Percentiles rank a stretch among this genome's conserved stretches.
These are phyloP conservation scores for Camellia lanceoleosa DNA, from an alignment of 148 eudicot species.

Conservation along the genomic window DNA sequence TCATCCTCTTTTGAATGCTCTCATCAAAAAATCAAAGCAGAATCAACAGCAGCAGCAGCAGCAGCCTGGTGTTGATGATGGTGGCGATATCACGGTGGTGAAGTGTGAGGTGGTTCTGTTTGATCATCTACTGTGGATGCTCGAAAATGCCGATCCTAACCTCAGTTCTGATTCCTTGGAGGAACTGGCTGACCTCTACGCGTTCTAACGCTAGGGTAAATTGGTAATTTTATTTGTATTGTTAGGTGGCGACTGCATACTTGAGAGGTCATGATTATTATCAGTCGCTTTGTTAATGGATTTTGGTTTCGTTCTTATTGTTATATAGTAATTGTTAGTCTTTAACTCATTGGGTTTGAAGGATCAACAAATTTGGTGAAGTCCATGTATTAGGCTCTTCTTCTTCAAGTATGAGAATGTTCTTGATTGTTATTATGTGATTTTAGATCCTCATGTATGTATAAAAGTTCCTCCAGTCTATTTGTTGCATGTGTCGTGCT, in stretches of 20 bases:
- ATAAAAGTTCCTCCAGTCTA: neutral
- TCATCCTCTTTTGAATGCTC: slow-evolving; percentile 63
- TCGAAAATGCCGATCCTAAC: slow-evolving; percentile 62
- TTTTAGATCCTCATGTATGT: neutral
- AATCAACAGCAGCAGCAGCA: neutral
- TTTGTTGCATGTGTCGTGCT: neutral
- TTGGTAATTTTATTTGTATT: no score
- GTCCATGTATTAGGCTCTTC: neutral
- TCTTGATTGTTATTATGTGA: slow-evolving; percentile 6
- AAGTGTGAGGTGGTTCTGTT: slow-evolving; percentile 85
- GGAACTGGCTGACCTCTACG: slow-evolving; percentile 70
- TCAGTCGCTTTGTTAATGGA: no score
- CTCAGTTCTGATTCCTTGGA: slow-evolving; percentile 52
- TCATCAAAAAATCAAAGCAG: slow-evolving; percentile 53
- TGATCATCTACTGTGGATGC: slow-evolving; percentile 85
- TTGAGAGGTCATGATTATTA: no score
- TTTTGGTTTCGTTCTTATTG: neutral
- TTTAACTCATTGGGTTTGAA: neutral
- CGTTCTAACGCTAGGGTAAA: slow-evolving; percentile 16
- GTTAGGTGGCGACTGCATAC: no score
- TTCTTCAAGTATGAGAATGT: neutral
- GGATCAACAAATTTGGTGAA: slow-evolving; percentile 16
- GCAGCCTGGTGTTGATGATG: neutral
- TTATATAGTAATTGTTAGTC: neutral
- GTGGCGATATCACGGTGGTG: slow-evolving; percentile 30